Evolutionary conservation across 805 yeast genomes (phyloP), one percentile per base, ranked within the genome.

Genomic region (Kazachstania bromeliacearum): DNA sequence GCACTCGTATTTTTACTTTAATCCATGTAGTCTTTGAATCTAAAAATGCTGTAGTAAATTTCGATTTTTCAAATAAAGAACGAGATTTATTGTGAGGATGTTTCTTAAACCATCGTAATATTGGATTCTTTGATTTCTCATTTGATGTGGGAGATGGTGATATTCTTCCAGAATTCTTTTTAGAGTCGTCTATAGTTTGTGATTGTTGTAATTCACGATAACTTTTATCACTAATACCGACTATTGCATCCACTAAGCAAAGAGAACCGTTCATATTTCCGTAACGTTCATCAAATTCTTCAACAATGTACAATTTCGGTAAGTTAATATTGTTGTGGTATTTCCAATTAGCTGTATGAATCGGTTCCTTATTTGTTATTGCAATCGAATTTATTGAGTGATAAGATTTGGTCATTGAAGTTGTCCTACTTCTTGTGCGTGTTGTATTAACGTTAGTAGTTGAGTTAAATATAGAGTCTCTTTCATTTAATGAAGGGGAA

Each of bases 231-330:
- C 33, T 45, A 2, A 53, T 42, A 9, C 34, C 25, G 4, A 56
- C 38, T 3, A 42, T 28, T 2, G 45, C 40, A 33, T 57, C 60
- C 45, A 55, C 42, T 12, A 35, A 34, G 59, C 59, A 55, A n/a
- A 44, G 36, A 4, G 58, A 36, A 16, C 39, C 34, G 17, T 48
- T 45, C 22, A 28, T 25, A 4, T 34, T 30, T 4, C 34, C 35
- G 28, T 47, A 32, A 23, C 39, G 35, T 3, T 38, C 45, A 33
- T 56, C 62, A 31, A 50, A 43, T 0, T 42, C 19, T 37, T 56
- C 60, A n/a, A 41, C 43, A 15, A 31, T 18, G 34, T 50, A 57
- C 13, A 57, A 38, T 18, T 23, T 31, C 10, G 50, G 48, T 17
- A 56, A 33, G 2, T 52, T 48, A 13, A 47, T 31, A 24, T 47